Evolutionary conservation across 225 moss, liverwort and hornwort species (phyloP).

Genomic region (Physcomitrium patens): DNA sequence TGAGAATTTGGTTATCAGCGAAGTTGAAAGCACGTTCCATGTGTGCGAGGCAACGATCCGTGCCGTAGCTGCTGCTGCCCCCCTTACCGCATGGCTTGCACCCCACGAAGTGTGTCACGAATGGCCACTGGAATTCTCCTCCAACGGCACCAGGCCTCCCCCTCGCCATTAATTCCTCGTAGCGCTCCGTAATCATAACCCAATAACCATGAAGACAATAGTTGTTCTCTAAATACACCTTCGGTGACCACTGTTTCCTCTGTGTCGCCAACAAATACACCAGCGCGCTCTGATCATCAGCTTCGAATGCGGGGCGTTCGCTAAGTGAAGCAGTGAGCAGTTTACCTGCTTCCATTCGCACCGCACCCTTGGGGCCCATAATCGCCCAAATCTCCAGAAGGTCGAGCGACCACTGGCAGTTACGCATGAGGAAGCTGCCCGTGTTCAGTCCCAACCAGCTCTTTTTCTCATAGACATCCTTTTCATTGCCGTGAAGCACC

Average conservation of each 20-base stretch:
- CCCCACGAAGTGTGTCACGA: conserved; percentile 30
- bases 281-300: neutral
- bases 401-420: conserved; percentile 26
- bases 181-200: conserved; percentile 25
- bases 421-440: conserved; percentile 23
- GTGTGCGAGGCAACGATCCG: conserved; percentile 20
- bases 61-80: neutral
- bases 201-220: conserved; percentile 33
- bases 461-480: conserved; percentile 22
- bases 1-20: conserved; percentile 29
- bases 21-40: conserved; percentile 34
- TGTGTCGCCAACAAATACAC: conserved; percentile 21
- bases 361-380: conserved; percentile 11
- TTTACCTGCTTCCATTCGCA: conserved; percentile 9
- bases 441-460: neutral
- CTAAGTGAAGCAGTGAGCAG: neutral
- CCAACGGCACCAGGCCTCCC: conserved; percentile 18
- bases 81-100: conserved; percentile 25
- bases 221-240: conserved; percentile 25
- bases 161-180: conserved; percentile 29
- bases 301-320: conserved; percentile 22
- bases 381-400: conserved; percentile 6
- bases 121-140: conserved; percentile 16
- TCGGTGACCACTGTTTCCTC: conserved; percentile 9
- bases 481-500: neutral